Evolutionary conservation across 2,329 filamentous ascomycete genomes (phyloP).

Genomic region (Tolypocladium ovalisporum): DNA sequence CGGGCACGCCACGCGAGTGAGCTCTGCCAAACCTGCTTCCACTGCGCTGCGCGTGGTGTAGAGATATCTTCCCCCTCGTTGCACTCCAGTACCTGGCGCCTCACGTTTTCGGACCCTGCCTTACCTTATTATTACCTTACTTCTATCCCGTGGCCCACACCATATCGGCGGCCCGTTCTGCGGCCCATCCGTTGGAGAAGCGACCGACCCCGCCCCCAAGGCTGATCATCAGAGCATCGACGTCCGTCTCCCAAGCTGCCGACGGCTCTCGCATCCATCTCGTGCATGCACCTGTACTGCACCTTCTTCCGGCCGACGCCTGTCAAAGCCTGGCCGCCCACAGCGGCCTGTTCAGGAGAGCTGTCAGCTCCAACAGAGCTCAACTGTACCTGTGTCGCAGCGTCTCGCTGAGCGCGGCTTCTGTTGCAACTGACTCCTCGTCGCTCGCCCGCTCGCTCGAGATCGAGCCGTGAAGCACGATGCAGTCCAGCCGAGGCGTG

Average conservation of each 20-base stretch:
- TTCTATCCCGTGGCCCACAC: not conserved
- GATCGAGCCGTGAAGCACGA: slow-evolving; percentile 17
- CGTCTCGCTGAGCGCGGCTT: not conserved
- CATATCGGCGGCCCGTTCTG: slow-evolving; percentile 9
- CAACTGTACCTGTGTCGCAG: not conserved
- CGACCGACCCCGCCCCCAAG: slow-evolving; percentile 1
- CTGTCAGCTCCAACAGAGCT: not conserved
- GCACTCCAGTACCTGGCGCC: not conserved
- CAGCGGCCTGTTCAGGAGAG: not conserved
- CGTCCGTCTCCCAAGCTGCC: not conserved
- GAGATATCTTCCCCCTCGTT: not conserved
- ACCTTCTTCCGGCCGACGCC: not conserved
- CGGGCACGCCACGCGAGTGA: not conserved
- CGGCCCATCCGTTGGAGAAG: slow-evolving; percentile 5
- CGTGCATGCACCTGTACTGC: not conserved
- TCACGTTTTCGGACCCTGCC: no score
- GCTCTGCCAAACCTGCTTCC: not conserved
- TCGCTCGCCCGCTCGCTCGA: no score
- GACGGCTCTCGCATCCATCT: not conserved
- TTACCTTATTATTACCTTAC: no score
- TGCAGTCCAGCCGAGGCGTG: slow-evolving; percentile 49
- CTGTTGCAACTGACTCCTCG: no score
- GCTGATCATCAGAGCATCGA: not conserved
- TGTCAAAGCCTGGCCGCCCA: not conserved
- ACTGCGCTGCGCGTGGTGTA: not conserved